phyloP scores from a whole-genome alignment of 2,329 filamentous ascomycete species.

The Lasiodiplodia theobromae region DNA sequence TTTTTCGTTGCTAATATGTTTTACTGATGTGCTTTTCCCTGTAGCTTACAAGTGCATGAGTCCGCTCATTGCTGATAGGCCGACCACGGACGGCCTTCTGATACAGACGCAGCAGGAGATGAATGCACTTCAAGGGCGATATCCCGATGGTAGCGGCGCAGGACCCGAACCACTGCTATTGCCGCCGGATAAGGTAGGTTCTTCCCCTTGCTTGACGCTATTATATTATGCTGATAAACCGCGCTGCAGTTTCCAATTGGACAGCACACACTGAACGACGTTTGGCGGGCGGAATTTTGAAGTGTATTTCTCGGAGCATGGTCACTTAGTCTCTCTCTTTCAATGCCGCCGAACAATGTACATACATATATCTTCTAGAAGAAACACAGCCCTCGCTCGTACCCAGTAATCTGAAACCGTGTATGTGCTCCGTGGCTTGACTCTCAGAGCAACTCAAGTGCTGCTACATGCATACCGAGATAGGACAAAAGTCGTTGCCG shows the following conservation, averaged over 20 bases:
- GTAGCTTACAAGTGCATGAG: neutral
- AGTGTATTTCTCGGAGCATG: too few species aligned
- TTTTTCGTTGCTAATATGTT: neutral
- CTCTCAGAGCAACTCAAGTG: neutral
- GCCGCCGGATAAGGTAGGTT: neutral
- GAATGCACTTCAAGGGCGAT: neutral
- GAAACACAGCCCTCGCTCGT: neutral
- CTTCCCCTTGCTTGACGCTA: too few species aligned
- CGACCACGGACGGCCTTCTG: neutral
- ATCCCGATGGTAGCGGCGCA: neutral
- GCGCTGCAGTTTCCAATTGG: neutral
- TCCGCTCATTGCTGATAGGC: neutral
- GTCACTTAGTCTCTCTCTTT: too few species aligned
- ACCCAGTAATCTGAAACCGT: constrained; percentile 5
- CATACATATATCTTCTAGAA: neutral
- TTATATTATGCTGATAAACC: neutral
- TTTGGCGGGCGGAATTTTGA: neutral
- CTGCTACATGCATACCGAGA: neutral
- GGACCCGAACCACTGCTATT: neutral
- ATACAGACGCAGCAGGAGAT: neutral
- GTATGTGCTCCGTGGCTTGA: constrained; percentile 7
- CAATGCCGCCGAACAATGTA: neutral
- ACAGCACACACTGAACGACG: neutral
- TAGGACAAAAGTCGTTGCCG: neutral
- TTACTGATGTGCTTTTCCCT: too few species aligned